Evolutionary conservation across 768 basidiomycete genomes (phyloP).

Genomic region (Russula olivacea): DNA sequence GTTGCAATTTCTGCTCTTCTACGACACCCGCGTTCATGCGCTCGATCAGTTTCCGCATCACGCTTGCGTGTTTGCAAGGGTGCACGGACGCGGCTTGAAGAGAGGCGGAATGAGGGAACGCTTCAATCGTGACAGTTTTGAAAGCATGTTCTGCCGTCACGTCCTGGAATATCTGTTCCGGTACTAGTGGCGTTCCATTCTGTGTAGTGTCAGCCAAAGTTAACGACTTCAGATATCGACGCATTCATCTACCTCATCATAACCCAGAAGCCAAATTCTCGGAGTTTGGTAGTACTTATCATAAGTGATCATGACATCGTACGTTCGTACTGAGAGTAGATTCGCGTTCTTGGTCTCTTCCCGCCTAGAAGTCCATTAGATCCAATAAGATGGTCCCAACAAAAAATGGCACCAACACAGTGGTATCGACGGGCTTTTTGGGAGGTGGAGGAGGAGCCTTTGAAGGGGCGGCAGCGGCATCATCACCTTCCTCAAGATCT

Average conservation of each 20-base stretch:
- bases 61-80: conserved; percentile 96
- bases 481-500: conserved; percentile 82
- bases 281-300: conserved; percentile 99
- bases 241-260: conserved; percentile 70
- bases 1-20: conserved; percentile 71
- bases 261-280: conserved; percentile 94
- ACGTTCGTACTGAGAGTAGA: conserved; percentile 91
- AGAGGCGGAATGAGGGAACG: conserved; percentile 88
- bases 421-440: conserved; percentile 40
- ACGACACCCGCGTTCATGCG: conserved; percentile 90
- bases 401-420: conserved; percentile 40
- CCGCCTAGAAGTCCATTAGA: conserved; percentile 37
- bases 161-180: conserved; percentile 92
- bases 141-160: conserved; percentile 95
- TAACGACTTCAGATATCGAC: background rate
- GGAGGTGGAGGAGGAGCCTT: conserved; percentile 35
- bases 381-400: conserved; percentile 7
- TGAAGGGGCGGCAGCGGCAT: conserved; percentile 64
- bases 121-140: conserved; percentile 98
- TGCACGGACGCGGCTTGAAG: conserved; percentile 91
- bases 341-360: conserved; percentile 70
- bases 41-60: conserved; percentile 99
- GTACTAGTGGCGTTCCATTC: conserved; percentile 85
- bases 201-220: conserved; percentile 30
- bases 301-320: conserved; percentile 99